Base-by-base conservation (phyloP, 1,284 basidiomycete genomes). In the Xerocomus tenax region DNA sequence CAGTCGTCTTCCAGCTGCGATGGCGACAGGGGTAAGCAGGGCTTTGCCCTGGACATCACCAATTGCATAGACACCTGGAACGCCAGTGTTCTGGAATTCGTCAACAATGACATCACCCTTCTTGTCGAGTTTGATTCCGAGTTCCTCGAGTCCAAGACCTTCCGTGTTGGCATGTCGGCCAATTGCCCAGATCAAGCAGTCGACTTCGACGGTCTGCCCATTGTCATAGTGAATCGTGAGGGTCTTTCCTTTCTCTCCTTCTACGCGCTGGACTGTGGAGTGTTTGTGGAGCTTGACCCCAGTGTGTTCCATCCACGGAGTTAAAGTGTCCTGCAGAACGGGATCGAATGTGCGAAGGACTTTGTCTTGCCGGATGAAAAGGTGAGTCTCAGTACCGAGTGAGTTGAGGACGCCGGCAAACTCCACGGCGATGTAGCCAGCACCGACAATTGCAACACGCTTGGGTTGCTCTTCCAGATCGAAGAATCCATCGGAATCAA, bases 381-480 rank as follows among this genome's bases (percentile, higher is more conserved):
- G 71, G 65, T 97, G 92, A 18, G 93, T 95, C 70, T 98, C 91
- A 39, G 82, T 78, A 21, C 91, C 91, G 45, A 93, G 79, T 5
- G 87, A 77, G 68, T 94, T 82, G 69, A 96, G 81, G 51, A 96
- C 81, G 23, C 92, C 92, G 4, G 91, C 89, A 41, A 94, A 80
- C 68, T 98, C 95, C 57, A 98, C 90, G 19, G 92, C 91, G 61
- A 98, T 98, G 71, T 98, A 98, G 4, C 95, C 95, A 16, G 95
- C 95, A 45, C 95, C 95, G 35, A 97, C 84, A 52, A 98, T 87
- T 2, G 86, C 93, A 28, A 96, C 93, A 50, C 92, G 82, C 69
- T 87, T 91, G 12, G 95, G 95, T 69, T 96, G 91, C 54, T 87
- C 77, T 60, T 82, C 80, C 42, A 98, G 80, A 39, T 84, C 91